Percentiles rank a stretch among this genome's conserved stretches.
Conservation (phyloP, 148 eudicot genomes). For the Cornus florida region DNA sequence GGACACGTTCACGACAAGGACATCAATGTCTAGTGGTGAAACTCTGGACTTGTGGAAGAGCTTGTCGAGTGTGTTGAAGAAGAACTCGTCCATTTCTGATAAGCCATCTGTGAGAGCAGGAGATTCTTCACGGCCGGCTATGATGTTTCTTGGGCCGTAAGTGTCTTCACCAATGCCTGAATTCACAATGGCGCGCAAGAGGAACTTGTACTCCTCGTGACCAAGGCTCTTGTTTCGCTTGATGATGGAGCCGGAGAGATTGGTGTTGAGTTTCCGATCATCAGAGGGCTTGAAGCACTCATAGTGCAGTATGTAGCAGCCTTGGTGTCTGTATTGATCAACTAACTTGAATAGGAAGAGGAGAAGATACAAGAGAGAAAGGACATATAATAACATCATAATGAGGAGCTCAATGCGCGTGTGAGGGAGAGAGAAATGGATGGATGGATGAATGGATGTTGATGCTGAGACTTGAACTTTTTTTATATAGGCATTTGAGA, state of each 20-base stretch:
- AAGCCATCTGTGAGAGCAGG: constrained; percentile 24
- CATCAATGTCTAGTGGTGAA: constrained; percentile 13
- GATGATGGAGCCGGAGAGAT: constrained; percentile 23
- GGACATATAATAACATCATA: constrained; percentile 21
- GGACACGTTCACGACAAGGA: constrained; percentile 20
- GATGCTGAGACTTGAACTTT: no score
- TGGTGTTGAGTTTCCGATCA: constrained; percentile 27
- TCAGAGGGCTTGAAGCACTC: constrained; percentile 40
- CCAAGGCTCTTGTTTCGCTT: constrained; percentile 35
- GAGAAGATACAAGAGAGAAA: constrained; percentile 13
- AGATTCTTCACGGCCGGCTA: constrained; percentile 21
- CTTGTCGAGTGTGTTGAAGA: constrained; percentile 26
- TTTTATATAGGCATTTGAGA: no score
- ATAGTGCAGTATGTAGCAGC: constrained; percentile 38
- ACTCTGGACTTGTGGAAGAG: constrained; percentile 4
- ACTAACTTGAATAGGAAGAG: constrained; percentile 14
- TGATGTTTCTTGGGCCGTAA: constrained; percentile 30
- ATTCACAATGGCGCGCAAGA: constrained; percentile 29
- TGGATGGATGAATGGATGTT: no score
- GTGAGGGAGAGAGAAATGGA: no score
- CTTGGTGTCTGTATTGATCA: constrained; percentile 7
- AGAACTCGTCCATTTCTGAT: constrained; percentile 31
- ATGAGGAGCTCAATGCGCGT: no score
- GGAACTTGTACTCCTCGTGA: constrained; percentile 35
- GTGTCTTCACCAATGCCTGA: constrained; percentile 48